A percentile compares a stretch with the other conserved stretches of the same genome.
These are phyloP conservation scores for Trichosanthes truncata DNA, from an alignment of 306 rosid genomes.

Conservation along the genomic window DNA sequence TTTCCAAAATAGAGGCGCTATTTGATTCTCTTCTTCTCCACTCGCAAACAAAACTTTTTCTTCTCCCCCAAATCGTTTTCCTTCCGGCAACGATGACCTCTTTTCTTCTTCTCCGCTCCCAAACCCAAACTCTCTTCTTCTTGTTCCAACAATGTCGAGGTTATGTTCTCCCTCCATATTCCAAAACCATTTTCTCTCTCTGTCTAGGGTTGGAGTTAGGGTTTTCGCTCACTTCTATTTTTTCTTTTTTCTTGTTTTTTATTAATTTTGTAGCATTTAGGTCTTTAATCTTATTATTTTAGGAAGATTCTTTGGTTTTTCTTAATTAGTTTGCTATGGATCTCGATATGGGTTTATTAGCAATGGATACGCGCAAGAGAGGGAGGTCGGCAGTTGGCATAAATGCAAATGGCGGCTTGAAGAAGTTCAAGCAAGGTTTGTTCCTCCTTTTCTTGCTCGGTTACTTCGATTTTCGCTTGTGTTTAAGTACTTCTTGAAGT, in stretches of 20 bases:
- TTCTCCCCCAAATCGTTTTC: too few species aligned
- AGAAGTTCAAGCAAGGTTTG: constrained; percentile 55
- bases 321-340: constrained; percentile 19
- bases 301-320: not conserved
- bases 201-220: constrained; percentile 17
- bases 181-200: constrained; percentile 25
- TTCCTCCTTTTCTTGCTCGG: not conserved
- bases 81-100: too few species aligned
- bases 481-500: not conserved
- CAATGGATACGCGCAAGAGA: constrained; percentile 60
- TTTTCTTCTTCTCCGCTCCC: too few species aligned
- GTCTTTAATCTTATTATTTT: not conserved
- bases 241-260: not conserved
- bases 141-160: too few species aligned
- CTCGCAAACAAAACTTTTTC: too few species aligned
- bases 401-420: constrained; percentile 48
- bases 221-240: constrained; percentile 16
- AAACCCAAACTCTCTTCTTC: too few species aligned
- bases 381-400: constrained; percentile 40
- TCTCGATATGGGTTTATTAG: constrained; percentile 30
- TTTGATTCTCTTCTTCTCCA: too few species aligned
- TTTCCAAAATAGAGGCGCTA: too few species aligned
- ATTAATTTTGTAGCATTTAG: not conserved
- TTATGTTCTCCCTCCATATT: not conserved
- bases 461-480: not conserved